Evolutionary conservation across 1,284 basidiomycete species (phyloP).

Genomic region (Jaminaea rosea): DNA sequence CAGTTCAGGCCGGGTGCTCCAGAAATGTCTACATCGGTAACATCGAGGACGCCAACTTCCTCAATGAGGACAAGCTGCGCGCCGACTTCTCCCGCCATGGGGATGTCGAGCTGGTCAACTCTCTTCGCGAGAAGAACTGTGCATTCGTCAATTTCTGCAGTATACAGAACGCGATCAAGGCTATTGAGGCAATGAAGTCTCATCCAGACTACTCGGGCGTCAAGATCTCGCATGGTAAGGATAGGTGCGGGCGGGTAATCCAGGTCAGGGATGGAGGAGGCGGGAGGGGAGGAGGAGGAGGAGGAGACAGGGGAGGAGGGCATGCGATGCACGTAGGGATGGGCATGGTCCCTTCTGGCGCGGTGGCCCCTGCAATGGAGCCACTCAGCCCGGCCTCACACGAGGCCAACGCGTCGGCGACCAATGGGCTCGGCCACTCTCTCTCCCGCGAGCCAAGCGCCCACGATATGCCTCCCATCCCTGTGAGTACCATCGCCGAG

Average conservation of each 20-base stretch:
- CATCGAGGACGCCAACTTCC: conserved; percentile 35
- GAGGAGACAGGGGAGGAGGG: too few species aligned
- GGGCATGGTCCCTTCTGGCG: too few species aligned
- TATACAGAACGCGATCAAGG: conserved; percentile 46
- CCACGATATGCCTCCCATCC: too few species aligned
- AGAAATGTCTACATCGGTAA: conserved; percentile 46
- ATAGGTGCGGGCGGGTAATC: conserved; percentile 29
- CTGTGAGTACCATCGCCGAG: too few species aligned
- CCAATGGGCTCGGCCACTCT: too few species aligned
- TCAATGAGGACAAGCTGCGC: conserved; percentile 41
- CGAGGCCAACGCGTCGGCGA: too few species aligned
- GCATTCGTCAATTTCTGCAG: conserved; percentile 46
- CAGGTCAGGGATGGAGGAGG: too few species aligned
- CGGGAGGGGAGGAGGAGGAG: too few species aligned
- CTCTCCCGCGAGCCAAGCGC: too few species aligned
- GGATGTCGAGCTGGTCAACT: conserved; percentile 45
- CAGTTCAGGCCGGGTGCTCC: conserved; percentile 44
- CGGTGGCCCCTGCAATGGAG: too few species aligned
- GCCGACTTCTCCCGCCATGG: conserved; percentile 42
- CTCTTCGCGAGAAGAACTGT: conserved; percentile 42
- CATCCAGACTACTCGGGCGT: conserved; percentile 40
- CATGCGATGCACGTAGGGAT: too few species aligned
- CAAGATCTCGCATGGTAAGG: conserved; percentile 44
- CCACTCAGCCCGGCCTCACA: too few species aligned
- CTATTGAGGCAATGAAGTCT: conserved; percentile 45